Base-by-base conservation (phyloP, 2,329 filamentous ascomycete genomes). In the Neonectria faginata region DNA sequence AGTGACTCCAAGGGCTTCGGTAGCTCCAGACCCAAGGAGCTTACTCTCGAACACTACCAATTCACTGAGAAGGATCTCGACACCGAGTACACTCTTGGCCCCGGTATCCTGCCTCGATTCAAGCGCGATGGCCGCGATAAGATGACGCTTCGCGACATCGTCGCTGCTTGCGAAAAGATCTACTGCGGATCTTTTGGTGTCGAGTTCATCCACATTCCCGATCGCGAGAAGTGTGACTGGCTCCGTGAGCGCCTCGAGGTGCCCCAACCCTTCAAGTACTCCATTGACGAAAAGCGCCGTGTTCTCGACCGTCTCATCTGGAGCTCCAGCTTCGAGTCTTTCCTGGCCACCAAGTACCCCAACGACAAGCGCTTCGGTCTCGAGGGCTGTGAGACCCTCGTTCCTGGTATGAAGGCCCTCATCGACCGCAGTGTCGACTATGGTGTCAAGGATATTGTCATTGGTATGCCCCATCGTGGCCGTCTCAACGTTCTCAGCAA, bases 361-460 rank as follows among this genome's bases (percentile, higher is more conserved):
- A 99, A 99, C 82, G 96, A 99, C 84, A 99, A 99, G 88, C 93
- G 96, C 77, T 99, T 99, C 81, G 96, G 96, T 83, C 89, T 99
- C 29, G 96, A 99, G 84, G 96, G 96, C 78, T 97, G 94, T 77
- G 96, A 99, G 82, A 95, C 93, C 62, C 87, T 99, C 71, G 97
- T 99, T 64, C 96, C 96, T 29, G 96, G 96, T 80, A 99, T 99
- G 96, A 99, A 99, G 86, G 96, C 96, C 58, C 85, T 99, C 68
- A 99, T 99, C 70, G 96, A 99, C 81, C 92, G 96, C 77, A 97
- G 94, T 77, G 96, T 99, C 73, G 96, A 99, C 79, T 97, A 97
- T 76, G 96, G 96, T 64, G 92, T 99, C 77, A 98, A 98, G 86
- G 96, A 99, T 77, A 98, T 99, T 75, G 92, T 99, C 77, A 99